Evolutionary conservation across 345 rosid species (phyloP).

Genomic region (Durio zibethinus): DNA sequence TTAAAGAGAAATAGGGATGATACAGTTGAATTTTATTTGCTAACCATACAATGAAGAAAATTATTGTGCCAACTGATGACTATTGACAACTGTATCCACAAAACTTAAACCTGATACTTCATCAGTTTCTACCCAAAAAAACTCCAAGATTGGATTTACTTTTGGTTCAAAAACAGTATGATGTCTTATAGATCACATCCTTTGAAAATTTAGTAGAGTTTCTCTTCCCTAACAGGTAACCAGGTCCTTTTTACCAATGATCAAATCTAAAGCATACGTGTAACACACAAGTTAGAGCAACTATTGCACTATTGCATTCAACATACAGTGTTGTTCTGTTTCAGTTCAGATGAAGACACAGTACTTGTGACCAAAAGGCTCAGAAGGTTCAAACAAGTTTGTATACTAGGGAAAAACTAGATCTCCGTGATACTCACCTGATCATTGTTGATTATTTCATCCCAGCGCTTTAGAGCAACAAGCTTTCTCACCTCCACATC

Average conservation of each 20-base stretch:
- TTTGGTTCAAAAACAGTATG: neutral
- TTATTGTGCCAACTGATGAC: neutral
- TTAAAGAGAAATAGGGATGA: neutral
- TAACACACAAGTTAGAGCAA: neutral
- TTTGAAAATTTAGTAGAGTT: neutral
- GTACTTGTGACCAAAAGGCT: neutral
- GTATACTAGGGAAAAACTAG: neutral
- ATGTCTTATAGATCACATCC: neutral
- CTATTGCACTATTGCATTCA: neutral
- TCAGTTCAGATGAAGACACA: neutral
- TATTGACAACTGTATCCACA: neutral
- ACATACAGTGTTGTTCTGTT: neutral
- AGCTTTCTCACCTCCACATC: conserved; percentile 76
- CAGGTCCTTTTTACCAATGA: neutral
- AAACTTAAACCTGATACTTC: neutral
- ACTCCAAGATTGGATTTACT: neutral
- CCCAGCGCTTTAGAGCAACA: conserved; percentile 73
- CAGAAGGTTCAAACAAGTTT: neutral
- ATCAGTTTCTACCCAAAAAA: neutral
- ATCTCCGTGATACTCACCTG: conserved; percentile 44
- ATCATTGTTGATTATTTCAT: conserved; percentile 66
- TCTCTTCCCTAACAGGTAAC: neutral
- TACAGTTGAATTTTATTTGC: neutral
- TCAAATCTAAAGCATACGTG: neutral
- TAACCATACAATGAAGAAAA: neutral